These are phyloP conservation scores for Lentinula sp. DNA, from an alignment of 768 basidiomycete species.

Conservation along the genomic window DNA sequence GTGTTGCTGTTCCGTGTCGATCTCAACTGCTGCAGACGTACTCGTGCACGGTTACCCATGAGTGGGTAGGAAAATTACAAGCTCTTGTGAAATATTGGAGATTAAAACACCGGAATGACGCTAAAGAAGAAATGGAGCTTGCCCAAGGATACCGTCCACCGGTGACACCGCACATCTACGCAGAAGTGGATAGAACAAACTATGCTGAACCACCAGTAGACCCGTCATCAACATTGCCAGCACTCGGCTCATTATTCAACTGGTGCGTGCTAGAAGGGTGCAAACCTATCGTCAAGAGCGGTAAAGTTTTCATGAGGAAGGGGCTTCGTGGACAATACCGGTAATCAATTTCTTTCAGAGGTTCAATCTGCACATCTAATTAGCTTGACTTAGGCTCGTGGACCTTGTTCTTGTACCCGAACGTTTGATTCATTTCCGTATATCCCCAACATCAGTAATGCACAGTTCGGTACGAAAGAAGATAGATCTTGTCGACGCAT, in stretches of 20 bases:
- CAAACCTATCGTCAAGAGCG: conserved; percentile 64
- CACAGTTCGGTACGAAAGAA: conserved; percentile 45
- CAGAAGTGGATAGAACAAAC: conserved; percentile 30
- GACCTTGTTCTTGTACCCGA: conserved; percentile 75
- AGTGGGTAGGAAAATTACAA: conserved; percentile 81
- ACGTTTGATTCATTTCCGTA: conserved; percentile 64
- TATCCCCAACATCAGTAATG: conserved; percentile 51
- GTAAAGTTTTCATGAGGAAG: conserved; percentile 66
- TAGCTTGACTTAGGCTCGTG: conserved; percentile 39
- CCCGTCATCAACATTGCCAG: conserved; percentile 46
- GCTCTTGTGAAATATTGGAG: conserved; percentile 77
- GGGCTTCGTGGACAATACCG: conserved; percentile 73
- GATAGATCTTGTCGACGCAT: conserved; percentile 65
- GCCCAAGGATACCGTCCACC: conserved; percentile 53
- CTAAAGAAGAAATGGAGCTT: conserved; percentile 76
- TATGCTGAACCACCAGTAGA: conserved; percentile 49
- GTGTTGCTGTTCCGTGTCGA: conserved; percentile 1
- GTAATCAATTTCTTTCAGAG: conserved; percentile 34
- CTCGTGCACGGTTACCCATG: conserved; percentile 59
- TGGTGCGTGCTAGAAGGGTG: conserved; percentile 87
- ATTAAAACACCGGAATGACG: conserved; percentile 66
- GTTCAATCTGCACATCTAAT: not conserved
- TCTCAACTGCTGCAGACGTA: conserved; percentile 40
- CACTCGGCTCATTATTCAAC: conserved; percentile 66
- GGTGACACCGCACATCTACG: conserved; percentile 50